Evolutionary conservation across 2,329 filamentous ascomycete species (phyloP).

Genomic region (Alternaria sp.): DNA sequence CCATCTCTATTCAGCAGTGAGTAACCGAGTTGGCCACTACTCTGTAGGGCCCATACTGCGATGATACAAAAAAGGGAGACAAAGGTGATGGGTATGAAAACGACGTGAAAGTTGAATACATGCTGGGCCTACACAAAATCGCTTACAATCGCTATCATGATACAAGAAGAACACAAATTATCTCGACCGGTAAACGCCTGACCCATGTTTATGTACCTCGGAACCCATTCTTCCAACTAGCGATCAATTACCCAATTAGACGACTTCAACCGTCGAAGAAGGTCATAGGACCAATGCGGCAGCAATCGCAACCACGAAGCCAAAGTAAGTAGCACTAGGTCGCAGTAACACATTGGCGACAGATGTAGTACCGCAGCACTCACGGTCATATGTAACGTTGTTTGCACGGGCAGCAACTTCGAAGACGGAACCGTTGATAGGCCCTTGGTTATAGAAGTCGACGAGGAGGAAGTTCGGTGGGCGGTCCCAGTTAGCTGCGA

Average conservation of each 20-base stretch:
- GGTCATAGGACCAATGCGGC: conserved; percentile 30
- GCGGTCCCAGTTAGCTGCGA: conserved; percentile 43
- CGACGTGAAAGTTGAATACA: not conserved
- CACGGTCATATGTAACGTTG: conserved; percentile 71
- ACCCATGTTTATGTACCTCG: not conserved
- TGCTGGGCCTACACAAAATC: not conserved
- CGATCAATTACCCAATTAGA: not conserved
- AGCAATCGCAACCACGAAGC: conserved; percentile 26
- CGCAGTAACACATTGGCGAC: conserved; percentile 15
- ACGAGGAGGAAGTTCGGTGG: conserved; percentile 54
- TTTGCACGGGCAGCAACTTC: conserved; percentile 63
- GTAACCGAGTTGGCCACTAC: not conserved
- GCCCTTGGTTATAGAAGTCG: conserved; percentile 52
- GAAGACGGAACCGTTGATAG: conserved; percentile 50
- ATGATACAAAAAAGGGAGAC: not conserved
- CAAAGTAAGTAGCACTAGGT: conserved; percentile 28
- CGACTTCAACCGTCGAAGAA: not conserved
- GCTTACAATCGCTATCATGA: conserved; percentile 6
- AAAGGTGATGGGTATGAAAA: not conserved
- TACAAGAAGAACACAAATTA: not conserved
- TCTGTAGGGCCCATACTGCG: not conserved
- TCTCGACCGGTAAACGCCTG: not conserved
- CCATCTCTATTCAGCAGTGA: not conserved
- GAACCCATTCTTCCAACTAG: not conserved
- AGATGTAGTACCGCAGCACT: conserved; percentile 63